phyloP scores from a whole-genome alignment of 352 stramenopile species.

The Pythium brachiatum region DNA sequence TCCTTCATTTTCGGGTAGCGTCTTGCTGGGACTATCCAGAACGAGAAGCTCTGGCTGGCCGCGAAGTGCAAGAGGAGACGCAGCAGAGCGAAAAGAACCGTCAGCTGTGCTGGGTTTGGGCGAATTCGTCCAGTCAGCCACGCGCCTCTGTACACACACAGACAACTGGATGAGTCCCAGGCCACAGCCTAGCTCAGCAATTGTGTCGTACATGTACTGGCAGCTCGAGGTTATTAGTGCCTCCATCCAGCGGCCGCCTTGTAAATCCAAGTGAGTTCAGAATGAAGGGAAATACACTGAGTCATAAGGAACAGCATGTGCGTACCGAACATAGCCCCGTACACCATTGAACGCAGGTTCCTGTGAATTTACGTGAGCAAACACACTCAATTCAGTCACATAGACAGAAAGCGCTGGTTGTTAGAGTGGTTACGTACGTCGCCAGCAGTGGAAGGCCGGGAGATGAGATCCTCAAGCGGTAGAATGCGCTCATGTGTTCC shows the following conservation, averaged over 20 bases:
- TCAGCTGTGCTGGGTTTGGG: constrained; percentile 22
- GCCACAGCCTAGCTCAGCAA: neutral
- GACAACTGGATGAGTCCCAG: neutral
- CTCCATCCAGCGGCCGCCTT: constrained; percentile 4
- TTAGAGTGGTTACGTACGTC: constrained; percentile 20
- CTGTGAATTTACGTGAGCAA: constrained; percentile 9
- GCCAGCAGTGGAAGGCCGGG: constrained; percentile 30
- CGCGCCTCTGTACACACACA: constrained; percentile 13
- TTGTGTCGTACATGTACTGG: constrained; percentile 7
- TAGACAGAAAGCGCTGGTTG: neutral
- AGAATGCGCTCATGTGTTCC: constrained; percentile 16
- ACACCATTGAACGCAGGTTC: constrained; percentile 30
- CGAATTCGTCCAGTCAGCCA: constrained; percentile 11
- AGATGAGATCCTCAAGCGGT: constrained; percentile 20
- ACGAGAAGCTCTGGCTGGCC: constrained; percentile 27
- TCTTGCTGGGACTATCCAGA: constrained; percentile 15
- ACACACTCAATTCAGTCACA: neutral
- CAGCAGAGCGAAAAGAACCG: neutral
- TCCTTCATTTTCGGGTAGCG: constrained; percentile 12
- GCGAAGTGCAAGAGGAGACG: neutral
- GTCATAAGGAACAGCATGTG: neutral
- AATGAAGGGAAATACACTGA: neutral
- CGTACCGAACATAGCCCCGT: constrained; percentile 54
- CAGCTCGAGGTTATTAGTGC: constrained; percentile 13
- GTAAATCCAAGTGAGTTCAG: neutral